These are phyloP conservation scores for Ophiocordyceps camponoti-saundersi DNA, from an alignment of 2,329 filamentous ascomycete species.

Conservation along the genomic window DNA sequence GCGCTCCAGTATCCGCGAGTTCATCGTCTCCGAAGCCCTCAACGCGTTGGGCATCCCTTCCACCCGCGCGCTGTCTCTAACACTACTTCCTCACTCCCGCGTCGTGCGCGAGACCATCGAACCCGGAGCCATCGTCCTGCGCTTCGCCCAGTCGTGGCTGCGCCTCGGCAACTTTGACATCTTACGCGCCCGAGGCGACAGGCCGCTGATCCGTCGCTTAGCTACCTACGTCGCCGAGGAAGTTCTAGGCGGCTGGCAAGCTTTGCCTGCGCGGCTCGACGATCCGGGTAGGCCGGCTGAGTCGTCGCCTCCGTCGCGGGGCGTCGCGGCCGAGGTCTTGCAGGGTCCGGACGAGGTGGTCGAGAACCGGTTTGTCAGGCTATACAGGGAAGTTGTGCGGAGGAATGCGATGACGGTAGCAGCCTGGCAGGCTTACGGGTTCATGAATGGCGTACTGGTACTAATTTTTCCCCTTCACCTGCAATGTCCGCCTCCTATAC, in stretches of 20 bases:
- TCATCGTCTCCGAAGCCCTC: constrained; percentile 77
- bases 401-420: constrained; percentile 81
- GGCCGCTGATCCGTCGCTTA: constrained; percentile 53
- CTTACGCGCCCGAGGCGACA: constrained; percentile 65
- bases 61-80: constrained; percentile 73
- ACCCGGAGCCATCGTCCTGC: constrained; percentile 79
- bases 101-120: constrained; percentile 70
- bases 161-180: constrained; percentile 93
- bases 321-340: constrained; percentile 36
- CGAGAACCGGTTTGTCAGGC: constrained; percentile 72
- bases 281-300: constrained; percentile 29
- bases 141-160: constrained; percentile 85
- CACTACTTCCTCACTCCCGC: constrained; percentile 51
- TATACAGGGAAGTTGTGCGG: constrained; percentile 76
- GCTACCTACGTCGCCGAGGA: constrained; percentile 76
- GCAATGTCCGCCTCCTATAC: neutral
- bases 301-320: constrained; percentile 26
- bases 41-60: constrained; percentile 73
- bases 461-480: neutral
- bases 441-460: constrained; percentile 85
- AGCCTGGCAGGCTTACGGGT: constrained; percentile 95
- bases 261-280: constrained; percentile 46
- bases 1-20: constrained; percentile 84
- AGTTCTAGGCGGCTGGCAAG: constrained; percentile 76
- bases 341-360: constrained; percentile 51